phyloP scores from a whole-genome alignment of 164 flowering plant genomes.

The Aristolochia californica region DNA sequence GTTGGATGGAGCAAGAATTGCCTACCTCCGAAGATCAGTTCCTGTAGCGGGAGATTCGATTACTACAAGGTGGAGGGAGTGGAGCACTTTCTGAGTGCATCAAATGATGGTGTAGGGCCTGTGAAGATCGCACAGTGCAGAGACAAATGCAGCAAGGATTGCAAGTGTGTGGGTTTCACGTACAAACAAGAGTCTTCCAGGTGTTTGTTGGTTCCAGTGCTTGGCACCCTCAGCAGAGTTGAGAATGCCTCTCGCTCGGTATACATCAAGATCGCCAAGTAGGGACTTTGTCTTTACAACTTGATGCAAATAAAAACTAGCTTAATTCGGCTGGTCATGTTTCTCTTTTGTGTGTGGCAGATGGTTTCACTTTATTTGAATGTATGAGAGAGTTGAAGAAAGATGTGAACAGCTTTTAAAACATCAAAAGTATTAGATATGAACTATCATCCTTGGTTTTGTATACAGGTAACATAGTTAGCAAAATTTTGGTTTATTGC shows the following conservation, averaged over 20 bases:
- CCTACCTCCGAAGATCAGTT: slow-evolving; percentile 6
- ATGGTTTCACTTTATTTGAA: too few species aligned
- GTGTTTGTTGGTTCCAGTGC: slow-evolving; percentile 19
- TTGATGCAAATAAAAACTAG: too few species aligned
- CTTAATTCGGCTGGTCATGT: too few species aligned
- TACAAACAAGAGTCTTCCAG: slow-evolving; percentile 12
- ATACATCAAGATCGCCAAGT: slow-evolving; percentile 10
- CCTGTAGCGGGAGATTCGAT: slow-evolving; percentile 7
- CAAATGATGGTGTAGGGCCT: slow-evolving; percentile 6
- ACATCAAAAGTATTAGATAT: too few species aligned
- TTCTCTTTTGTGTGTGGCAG: too few species aligned
- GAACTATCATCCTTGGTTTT: too few species aligned
- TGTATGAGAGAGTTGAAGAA: too few species aligned
- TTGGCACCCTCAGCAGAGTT: slow-evolving; percentile 16
- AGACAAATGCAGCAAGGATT: slow-evolving; percentile 18
- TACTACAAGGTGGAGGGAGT: slow-evolving; percentile 22
- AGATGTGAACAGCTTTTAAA: too few species aligned
- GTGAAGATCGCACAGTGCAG: slow-evolving; percentile 16
- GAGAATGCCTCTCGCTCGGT: slow-evolving; percentile 12
- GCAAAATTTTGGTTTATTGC: too few species aligned
- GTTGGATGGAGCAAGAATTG: slow-evolving; percentile 18
- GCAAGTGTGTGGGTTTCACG: slow-evolving; percentile 29
- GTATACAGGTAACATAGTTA: too few species aligned
- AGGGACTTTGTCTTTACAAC: too few species aligned
- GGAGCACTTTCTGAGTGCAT: slow-evolving; percentile 19